Conservation (phyloP, 164 flowering plant genomes). For the Litsea cubeba region DNA sequence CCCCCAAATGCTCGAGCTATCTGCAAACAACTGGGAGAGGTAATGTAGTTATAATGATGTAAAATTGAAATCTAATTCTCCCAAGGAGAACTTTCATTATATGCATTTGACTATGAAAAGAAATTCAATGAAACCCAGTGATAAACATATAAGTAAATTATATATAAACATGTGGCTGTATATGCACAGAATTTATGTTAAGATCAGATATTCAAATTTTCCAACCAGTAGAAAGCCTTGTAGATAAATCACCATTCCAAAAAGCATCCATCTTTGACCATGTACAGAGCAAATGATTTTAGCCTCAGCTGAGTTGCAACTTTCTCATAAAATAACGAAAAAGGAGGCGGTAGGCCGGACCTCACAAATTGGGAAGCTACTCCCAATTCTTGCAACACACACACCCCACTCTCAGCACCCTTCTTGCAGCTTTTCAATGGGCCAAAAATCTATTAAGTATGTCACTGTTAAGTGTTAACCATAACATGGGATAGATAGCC, state of each 20-base stretch:
- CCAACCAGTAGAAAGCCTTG: not conserved
- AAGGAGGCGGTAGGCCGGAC: no score
- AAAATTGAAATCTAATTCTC: not conserved
- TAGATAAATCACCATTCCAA: not conserved
- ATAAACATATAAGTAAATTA: not conserved
- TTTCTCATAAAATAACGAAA: not conserved
- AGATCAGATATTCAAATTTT: not conserved
- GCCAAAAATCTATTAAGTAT: no score
- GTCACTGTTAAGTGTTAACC: no score
- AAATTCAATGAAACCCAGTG: not conserved
- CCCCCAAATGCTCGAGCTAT: constrained; percentile 97
- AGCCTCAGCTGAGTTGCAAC: not conserved
- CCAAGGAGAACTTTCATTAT: not conserved
- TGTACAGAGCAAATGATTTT: not conserved
- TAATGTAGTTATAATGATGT: constrained; percentile 15
- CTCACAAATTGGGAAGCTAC: no score
- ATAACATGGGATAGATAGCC: no score
- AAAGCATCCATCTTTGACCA: not conserved
- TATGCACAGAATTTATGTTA: no score
- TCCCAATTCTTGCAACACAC: no score
- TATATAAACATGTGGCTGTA: not conserved
- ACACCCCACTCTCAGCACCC: no score
- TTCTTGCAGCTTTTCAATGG: no score
- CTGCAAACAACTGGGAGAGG: constrained; percentile 87
- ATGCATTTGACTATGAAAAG: not conserved